Base-by-base conservation (phyloP, 345 rosid species). In the Salix exigua region DNA sequence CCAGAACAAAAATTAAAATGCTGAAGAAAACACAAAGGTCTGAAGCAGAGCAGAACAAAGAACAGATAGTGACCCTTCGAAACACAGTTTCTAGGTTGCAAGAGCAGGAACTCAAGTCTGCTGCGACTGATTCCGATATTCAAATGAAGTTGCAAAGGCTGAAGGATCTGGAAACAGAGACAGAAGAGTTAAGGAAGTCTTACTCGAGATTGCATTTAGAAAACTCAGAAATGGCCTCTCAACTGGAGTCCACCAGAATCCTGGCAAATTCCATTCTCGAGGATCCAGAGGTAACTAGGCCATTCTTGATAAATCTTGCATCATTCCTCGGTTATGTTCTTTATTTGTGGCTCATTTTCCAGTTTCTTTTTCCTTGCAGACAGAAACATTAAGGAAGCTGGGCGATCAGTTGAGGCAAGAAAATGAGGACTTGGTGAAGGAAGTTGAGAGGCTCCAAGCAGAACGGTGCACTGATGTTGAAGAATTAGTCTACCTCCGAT, bases 401-500 rank as follows among this genome's bases (percentile, higher is more conserved):
- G 73, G 79, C 65, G 66, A 83, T 68, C 66, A 68, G 25, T 62
- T 92, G 74, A 86, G 78, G 75, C 82, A 83, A 70, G 94, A 91
- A 77, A 96, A 90, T 14, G 87, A 83, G 75, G 84, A 82, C 23
- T 70, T 96, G 77, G 71, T 72, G 13, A 87, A 88, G 70, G 85
- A 91, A 82, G 66, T 87, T 12, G 98, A 91, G 80, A 88, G 80
- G 79, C 94, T 91, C 44, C 91, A 82, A 80, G 91, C 85, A 1
- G 94, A 88, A 73, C 78, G 97, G 79, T 91, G 91, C 50, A 72
- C 82, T 70, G 94, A 92, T 76, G 84, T 84, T 4, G 98, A 93
- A 76, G 89, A 96, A 81, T 77, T 91, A 7, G 98, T 93, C 65
- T 96, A 96, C 79, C 93, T 96, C 9, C 86, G 89, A 48, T 96